phyloP scores from a whole-genome alignment of 225 moss, liverwort and hornwort genomes.

The Pseudoscleropodium purum region DNA sequence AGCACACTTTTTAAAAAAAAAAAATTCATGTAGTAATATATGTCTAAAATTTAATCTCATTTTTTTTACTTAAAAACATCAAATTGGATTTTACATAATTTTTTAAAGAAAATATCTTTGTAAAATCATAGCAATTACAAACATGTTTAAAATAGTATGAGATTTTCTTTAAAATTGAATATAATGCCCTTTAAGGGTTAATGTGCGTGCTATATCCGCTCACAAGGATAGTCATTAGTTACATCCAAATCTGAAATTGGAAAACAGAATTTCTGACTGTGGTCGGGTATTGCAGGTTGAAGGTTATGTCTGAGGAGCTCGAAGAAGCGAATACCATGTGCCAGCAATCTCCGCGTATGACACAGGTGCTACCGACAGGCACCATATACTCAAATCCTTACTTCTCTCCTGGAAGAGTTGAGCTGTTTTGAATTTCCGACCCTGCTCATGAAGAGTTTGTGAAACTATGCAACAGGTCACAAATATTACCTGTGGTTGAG shows the following conservation, averaged over 20 bases:
- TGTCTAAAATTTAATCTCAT: no score
- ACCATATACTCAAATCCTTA: not conserved
- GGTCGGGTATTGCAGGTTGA: slow-evolving; percentile 14
- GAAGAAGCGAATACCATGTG: slow-evolving; percentile 27
- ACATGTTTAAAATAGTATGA: no score
- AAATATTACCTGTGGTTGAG: not conserved
- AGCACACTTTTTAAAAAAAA: no score
- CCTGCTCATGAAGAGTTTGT: not conserved
- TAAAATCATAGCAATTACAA: no score
- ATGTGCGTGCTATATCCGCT: not conserved
- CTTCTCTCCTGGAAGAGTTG: not conserved
- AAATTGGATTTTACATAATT: no score
- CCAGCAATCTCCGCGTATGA: slow-evolving; percentile 36
- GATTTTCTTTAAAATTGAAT: no score
- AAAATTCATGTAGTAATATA: no score
- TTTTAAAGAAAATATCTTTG: no score
- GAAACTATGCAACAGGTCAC: not conserved
- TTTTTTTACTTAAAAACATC: no score
- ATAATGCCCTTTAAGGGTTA: no score
- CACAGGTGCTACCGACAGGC: slow-evolving; percentile 28
- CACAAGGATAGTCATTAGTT: not conserved
- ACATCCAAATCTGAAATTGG: not conserved
- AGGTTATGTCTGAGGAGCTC: slow-evolving; percentile 39
- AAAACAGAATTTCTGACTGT: not conserved
- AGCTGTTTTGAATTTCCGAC: not conserved